These are phyloP conservation scores for Colletotrichum orchidophilum DNA, from an alignment of 2,329 filamentous ascomycete genomes.

Conservation along the genomic window DNA sequence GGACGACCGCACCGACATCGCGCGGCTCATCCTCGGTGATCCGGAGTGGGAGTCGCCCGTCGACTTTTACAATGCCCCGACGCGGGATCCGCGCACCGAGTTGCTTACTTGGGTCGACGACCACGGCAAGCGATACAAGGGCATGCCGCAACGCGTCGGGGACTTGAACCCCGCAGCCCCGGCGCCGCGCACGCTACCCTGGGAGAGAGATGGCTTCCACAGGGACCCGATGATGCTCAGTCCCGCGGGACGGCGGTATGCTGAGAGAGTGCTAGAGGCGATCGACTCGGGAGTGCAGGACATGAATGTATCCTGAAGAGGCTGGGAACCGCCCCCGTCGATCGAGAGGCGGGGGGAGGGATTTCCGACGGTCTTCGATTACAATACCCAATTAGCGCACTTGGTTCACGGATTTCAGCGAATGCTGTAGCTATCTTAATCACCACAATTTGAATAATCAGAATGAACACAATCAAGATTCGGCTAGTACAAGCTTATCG, in stretches of 20 bases:
- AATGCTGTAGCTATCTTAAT: background rate
- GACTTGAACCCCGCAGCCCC: constrained; percentile 12
- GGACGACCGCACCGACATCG: constrained; percentile 46
- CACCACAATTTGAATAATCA: too few relatives aligned
- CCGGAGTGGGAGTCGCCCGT: constrained; percentile 49
- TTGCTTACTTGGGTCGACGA: constrained; percentile 35
- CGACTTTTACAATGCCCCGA: background rate
- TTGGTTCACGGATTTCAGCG: background rate
- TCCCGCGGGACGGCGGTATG: constrained; percentile 2
- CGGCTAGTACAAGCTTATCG: too few relatives aligned
- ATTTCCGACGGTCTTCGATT: background rate
- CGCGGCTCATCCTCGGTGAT: constrained; percentile 55
- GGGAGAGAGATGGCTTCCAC: background rate
- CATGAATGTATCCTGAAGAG: constrained; percentile 20
- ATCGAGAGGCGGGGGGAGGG: background rate
- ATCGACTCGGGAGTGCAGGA: constrained; percentile 23
- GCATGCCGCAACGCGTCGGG: constrained; percentile 22
- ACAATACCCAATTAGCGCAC: constrained; percentile 11
- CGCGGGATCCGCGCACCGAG: constrained; percentile 6
- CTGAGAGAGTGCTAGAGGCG: constrained; percentile 11
- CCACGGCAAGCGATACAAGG: constrained; percentile 23
- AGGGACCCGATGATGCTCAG: constrained; percentile 7
- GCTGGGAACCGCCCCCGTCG: background rate
- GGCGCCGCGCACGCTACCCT: constrained; percentile 2
- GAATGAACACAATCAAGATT: too few relatives aligned